A percentile compares a stretch with the other conserved stretches of the same genome.
phyloP scores from a whole-genome alignment of 768 basidiomycete genomes.

The Xerocomus potaroensis region DNA sequence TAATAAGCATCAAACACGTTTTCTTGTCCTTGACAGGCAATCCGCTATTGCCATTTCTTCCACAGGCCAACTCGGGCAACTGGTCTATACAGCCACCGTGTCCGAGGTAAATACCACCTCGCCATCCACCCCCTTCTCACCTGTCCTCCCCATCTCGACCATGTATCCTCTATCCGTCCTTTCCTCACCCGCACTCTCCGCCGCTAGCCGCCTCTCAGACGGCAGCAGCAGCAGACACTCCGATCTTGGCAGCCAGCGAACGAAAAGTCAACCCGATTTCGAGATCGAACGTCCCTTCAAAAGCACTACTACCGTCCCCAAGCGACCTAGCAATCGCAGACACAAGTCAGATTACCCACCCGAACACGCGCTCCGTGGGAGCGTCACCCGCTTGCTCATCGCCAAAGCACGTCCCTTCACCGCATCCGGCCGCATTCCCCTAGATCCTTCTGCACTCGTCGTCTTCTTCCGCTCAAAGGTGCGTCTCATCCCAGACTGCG shows the following conservation, averaged over 20 bases:
- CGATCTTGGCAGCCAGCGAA: constrained; percentile 30
- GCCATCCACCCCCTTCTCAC: constrained; percentile 11
- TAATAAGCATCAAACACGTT: constrained; percentile 34
- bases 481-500: constrained; percentile 11
- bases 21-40: constrained; percentile 30
- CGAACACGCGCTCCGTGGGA: constrained; percentile 51
- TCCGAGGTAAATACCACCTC: constrained; percentile 30
- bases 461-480: constrained; percentile 82
- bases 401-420: constrained; percentile 62
- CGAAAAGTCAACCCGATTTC: constrained; percentile 50
- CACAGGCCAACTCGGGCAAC: constrained; percentile 30
- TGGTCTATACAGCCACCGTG: constrained; percentile 31
- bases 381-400: constrained; percentile 50
- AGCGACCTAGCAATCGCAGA: constrained; percentile 31
- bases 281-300: constrained; percentile 58
- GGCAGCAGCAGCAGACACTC: constrained; percentile 33
- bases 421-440: constrained; percentile 62
- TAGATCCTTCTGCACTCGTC: constrained; percentile 62
- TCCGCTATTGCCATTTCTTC: constrained; percentile 24
- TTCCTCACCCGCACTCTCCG: constrained; percentile 30
- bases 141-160: constrained; percentile 5
- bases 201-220: constrained; percentile 39
- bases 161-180: constrained; percentile 31
- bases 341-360: constrained; percentile 44
- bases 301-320: constrained; percentile 28